Evolutionary conservation across 2,329 filamentous ascomycete species (phyloP).

Genomic region (Talaromyces sp.): DNA sequence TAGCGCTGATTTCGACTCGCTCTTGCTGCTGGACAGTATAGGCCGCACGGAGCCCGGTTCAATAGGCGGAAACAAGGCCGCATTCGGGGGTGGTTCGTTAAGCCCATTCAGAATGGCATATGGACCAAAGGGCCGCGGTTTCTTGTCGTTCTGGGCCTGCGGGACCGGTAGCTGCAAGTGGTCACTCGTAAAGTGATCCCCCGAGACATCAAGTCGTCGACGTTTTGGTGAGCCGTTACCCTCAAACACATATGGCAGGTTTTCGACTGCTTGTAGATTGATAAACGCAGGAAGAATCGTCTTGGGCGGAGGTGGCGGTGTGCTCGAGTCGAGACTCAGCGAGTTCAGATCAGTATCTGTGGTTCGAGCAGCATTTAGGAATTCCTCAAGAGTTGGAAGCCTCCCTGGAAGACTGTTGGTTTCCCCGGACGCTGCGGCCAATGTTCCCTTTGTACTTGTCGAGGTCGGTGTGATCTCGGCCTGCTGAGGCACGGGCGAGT

Average conservation of each 20-base stretch:
- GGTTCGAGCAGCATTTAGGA: conserved; percentile 29
- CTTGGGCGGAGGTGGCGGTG: conserved; percentile 32
- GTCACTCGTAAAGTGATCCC: conserved; percentile 35
- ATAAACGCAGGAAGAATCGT: conserved; percentile 42
- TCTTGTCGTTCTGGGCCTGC: conserved; percentile 37
- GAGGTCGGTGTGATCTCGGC: conserved; percentile 15
- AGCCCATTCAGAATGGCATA: conserved; percentile 52
- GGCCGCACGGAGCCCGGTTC: conserved; percentile 42
- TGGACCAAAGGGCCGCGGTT: conserved; percentile 38
- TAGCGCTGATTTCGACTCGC: conserved; percentile 8
- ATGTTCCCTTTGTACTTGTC: conserved; percentile 9
- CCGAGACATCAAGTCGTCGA: conserved; percentile 35
- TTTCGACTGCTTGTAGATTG: conserved; percentile 42
- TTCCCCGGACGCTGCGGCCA: conserved; percentile 19
- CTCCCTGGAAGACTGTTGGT: conserved; percentile 28
- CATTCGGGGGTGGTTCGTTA: conserved; percentile 59
- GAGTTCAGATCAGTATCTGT: conserved; percentile 25
- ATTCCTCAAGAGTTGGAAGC: conserved; percentile 30
- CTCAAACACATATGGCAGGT: conserved; percentile 36
- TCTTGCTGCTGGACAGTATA: conserved; percentile 29
- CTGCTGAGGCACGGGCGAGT: conserved; percentile 29
- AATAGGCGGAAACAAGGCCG: conserved; percentile 56
- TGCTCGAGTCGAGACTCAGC: conserved; percentile 20
- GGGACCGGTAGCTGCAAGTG: conserved; percentile 44
- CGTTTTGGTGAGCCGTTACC: conserved; percentile 36